Base-by-base conservation (phyloP, 1,139 yeast species). In the Nakaseomyces nivariensis region DNA sequence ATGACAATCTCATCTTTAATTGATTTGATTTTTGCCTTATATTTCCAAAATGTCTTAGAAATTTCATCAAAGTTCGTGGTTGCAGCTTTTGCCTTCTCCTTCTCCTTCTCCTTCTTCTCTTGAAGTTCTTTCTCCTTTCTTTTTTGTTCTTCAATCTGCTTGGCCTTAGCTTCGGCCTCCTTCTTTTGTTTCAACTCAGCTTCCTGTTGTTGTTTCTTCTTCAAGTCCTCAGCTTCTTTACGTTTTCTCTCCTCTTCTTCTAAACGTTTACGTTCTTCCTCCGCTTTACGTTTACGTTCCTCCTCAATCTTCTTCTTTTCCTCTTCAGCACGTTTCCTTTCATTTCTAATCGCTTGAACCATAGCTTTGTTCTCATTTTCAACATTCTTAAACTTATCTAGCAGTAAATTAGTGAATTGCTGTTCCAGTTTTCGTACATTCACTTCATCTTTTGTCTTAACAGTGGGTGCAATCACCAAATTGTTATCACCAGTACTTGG, bases 1-100 rank as follows among this genome's bases (percentile, higher is more conserved):
- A 69, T 72, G 7, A 78, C 82, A 37, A 90, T 74, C 26, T 75
- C 71, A 1, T 59, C 56, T 59, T 88, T 86, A 53, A 88, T 85
- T 37, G 75, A 76, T 5, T 62, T 64, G 49, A 86, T 85, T 55
- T 75, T 76, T 46, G 74, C 65, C 57, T 76, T 80, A 59, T 85
- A 78, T 44, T 72, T 65, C n/a, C 68, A 48, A 55, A 79, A 83
- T 31, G 70, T 72, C 27, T 63, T 59, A 46, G 77, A 79, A 8
- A 85, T 72, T 31, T 7, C 32, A 34, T 52, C 51, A 34, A 52
- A 51, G 42, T 53, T 45, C 29, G 53, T 47, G 9, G 49, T 49
- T n/a, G 56, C 49, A 45, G 43, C 49, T 25, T 48, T 48, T 34
- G 52, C 43, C 38, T 42, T 43, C 38, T 45, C 51, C 25, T 47